phyloP scores from a whole-genome alignment of 2,329 filamentous ascomycete genomes.

The Bipolaris cookei region DNA sequence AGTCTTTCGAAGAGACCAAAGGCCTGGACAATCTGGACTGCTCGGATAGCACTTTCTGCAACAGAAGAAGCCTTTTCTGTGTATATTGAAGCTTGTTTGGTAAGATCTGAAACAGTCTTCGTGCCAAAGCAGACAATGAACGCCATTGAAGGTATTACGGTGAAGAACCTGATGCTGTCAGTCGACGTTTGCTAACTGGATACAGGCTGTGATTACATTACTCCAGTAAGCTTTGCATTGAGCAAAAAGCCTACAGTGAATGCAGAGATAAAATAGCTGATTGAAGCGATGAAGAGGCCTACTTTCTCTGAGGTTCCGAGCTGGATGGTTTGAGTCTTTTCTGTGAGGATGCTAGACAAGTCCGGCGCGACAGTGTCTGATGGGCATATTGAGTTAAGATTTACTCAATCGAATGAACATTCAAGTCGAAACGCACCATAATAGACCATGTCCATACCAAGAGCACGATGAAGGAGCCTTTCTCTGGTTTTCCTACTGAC shows the following conservation, averaged over 20 bases:
- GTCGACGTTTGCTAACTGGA: neutral
- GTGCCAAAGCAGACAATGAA: slow-evolving; percentile 53
- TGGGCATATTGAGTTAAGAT: neutral
- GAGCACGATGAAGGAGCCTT: slow-evolving; percentile 54
- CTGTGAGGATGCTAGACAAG: slow-evolving; percentile 55
- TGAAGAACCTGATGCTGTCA: slow-evolving; percentile 42
- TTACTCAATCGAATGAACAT: neutral
- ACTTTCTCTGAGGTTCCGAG: slow-evolving; percentile 57
- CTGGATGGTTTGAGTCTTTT: slow-evolving; percentile 56
- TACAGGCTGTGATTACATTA: slow-evolving; percentile 39
- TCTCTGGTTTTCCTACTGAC: slow-evolving; percentile 57
- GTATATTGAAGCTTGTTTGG: slow-evolving; percentile 47
- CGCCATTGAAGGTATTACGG: slow-evolving; percentile 58
- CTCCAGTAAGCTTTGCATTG: slow-evolving; percentile 51
- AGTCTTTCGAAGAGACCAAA: slow-evolving; percentile 54
- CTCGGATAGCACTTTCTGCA: slow-evolving; percentile 54
- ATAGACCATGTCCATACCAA: slow-evolving; percentile 60
- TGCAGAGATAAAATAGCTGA: slow-evolving; percentile 55
- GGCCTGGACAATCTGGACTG: slow-evolving; percentile 57
- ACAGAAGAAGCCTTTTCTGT: slow-evolving; percentile 54
- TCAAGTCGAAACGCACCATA: slow-evolving; percentile 37
- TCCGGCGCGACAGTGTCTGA: slow-evolving; percentile 56
- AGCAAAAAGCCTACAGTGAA: slow-evolving; percentile 56
- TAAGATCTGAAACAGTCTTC: slow-evolving; percentile 49
- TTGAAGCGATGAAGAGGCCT: slow-evolving; percentile 55